phyloP scores from a whole-genome alignment of 805 yeast species.

The Trichomonascus vanleenenianus region DNA sequence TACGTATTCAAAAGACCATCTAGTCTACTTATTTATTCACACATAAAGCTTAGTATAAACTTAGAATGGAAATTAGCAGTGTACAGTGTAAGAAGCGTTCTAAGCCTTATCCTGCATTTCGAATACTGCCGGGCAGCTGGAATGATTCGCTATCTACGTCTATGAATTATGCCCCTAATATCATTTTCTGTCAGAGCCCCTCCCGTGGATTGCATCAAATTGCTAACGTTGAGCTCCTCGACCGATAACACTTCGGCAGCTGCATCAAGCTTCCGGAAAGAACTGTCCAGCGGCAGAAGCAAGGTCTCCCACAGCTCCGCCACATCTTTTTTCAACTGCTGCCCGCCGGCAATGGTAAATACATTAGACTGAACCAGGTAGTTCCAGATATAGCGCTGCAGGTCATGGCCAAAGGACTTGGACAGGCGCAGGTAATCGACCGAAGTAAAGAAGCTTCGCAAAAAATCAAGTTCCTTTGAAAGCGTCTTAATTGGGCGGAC shows the following conservation, averaged over 20 bases:
- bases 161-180: conserved; percentile 7
- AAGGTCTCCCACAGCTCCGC: conserved; percentile 24
- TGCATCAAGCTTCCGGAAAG: conserved; percentile 1
- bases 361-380: conserved; percentile 33
- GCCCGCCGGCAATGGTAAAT: conserved; percentile 32
- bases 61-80: too few relatives aligned
- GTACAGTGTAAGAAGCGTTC: too few relatives aligned
- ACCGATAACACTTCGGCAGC: too few relatives aligned
- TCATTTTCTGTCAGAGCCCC: conserved; percentile 1
- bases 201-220: too few relatives aligned
- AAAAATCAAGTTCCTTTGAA: conserved; percentile 24
- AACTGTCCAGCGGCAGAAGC: conserved; percentile 9
- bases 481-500: conserved; percentile 23
- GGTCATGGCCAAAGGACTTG: conserved; percentile 21
- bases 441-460: conserved; percentile 26
- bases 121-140: too few relatives aligned
- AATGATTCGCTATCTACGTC: conserved; percentile 3
- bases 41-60: background rate
- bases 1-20: too few relatives aligned
- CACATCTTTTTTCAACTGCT: conserved; percentile 30
- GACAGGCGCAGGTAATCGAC: conserved; percentile 27
- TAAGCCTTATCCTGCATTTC: too few relatives aligned
- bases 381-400: conserved; percentile 33
- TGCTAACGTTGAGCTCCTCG: too few relatives aligned
- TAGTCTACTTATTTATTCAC: background rate